These are phyloP conservation scores for Linaria vulgaris DNA, from an alignment of 257 asterid species.

Conservation along the genomic window DNA sequence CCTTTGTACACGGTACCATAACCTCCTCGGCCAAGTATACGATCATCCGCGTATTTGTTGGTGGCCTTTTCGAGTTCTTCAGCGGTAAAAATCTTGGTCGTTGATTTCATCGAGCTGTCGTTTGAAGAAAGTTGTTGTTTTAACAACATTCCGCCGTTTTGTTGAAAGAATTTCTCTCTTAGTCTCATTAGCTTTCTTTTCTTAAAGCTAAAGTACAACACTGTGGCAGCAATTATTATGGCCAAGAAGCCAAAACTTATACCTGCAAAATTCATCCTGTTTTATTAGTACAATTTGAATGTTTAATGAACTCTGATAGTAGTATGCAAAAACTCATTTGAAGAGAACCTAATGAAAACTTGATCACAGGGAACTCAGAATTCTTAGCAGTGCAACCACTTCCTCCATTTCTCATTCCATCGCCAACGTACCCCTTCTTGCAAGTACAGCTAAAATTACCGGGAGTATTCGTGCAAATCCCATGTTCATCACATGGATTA, in stretches of 20 bases:
- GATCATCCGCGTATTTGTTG: conserved; percentile 38
- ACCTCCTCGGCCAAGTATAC: conserved; percentile 49
- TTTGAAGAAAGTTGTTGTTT: conserved; percentile 39
- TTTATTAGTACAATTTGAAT: background rate
- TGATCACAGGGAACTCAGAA: conserved; percentile 42
- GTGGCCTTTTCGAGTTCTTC: conserved; percentile 44
- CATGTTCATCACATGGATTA: conserved; percentile 44
- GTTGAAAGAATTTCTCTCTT: conserved; percentile 44
- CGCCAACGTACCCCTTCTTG: conserved; percentile 45
- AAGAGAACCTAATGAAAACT: conserved; percentile 47
- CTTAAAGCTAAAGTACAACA: too few relatives aligned
- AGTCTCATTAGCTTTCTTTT: conserved; percentile 18
- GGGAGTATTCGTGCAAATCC: conserved; percentile 33
- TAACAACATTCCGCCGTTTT: conserved; percentile 47
- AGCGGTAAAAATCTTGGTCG: conserved; percentile 36
- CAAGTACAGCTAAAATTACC: conserved; percentile 53
- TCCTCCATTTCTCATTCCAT: conserved; percentile 42
- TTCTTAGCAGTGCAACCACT: conserved; percentile 43
- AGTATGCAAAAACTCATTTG: background rate
- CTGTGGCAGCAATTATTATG: too few relatives aligned
- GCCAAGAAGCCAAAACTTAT: too few relatives aligned
- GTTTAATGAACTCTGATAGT: too few relatives aligned
- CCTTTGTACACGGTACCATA: conserved; percentile 45
- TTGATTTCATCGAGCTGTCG: conserved; percentile 23
- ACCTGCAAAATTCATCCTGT: too few relatives aligned